Evolutionary conservation across 108 stramenopile species (phyloP).

Genomic region (Cyclotella kingstonii): DNA sequence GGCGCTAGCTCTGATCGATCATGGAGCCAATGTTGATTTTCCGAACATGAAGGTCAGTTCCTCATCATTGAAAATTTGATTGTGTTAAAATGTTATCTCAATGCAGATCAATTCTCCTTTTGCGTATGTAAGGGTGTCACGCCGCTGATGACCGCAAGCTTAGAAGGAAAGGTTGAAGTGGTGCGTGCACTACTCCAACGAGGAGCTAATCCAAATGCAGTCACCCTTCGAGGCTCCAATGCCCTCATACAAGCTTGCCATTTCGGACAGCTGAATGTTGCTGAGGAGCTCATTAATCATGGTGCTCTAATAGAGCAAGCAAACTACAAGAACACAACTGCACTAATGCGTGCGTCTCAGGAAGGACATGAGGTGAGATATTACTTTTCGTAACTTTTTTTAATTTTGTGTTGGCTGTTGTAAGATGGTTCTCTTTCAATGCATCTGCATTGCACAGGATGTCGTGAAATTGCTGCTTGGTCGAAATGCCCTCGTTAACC

Average conservation of each 20-base stretch:
- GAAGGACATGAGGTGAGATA: slow-evolving; percentile 65
- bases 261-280: slow-evolving; percentile 68
- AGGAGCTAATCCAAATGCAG: slow-evolving; percentile 44
- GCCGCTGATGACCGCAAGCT: slow-evolving; percentile 78
- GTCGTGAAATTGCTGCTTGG: slow-evolving; percentile 45
- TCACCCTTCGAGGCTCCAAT: slow-evolving; percentile 62
- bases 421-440: not conserved
- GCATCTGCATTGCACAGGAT: not conserved
- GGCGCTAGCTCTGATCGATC: slow-evolving; percentile 40
- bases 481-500: slow-evolving; percentile 65
- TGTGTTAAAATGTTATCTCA: not conserved
- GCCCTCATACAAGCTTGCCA: slow-evolving; percentile 84
- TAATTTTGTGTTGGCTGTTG: not conserved
- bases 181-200: slow-evolving; percentile 54
- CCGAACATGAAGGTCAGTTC: slow-evolving; percentile 39
- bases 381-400: not conserved
- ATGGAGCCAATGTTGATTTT: slow-evolving; percentile 40
- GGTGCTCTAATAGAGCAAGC: slow-evolving; percentile 62
- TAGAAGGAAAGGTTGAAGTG: slow-evolving; percentile 63
- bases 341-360: slow-evolving; percentile 84
- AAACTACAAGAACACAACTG: slow-evolving; percentile 84
- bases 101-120: not conserved
- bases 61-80: not conserved
- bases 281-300: slow-evolving; percentile 55
- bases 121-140: slow-evolving; percentile 56